phyloP scores from a whole-genome alignment of 345 rosid species.

The Clausena lansium region DNA sequence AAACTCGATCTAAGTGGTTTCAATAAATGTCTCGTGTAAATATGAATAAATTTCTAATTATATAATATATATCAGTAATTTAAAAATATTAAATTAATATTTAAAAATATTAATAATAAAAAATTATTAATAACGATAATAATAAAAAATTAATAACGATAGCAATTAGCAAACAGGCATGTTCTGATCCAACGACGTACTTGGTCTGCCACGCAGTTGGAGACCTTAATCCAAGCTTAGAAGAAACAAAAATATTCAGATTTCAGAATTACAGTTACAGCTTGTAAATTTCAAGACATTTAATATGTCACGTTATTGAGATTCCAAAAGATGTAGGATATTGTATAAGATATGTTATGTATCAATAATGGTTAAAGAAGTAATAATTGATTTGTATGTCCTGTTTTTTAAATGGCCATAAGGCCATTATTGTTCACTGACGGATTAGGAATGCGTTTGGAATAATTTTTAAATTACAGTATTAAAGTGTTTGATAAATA shows the following conservation, averaged over 20 bases:
- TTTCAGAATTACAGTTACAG: not conserved
- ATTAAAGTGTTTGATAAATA: no score
- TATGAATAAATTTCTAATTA: no score
- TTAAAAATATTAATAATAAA: no score
- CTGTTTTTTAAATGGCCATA: not conserved
- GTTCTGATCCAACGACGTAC: slow-evolving; percentile 21
- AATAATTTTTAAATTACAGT: no score
- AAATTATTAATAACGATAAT: no score
- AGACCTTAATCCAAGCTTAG: not conserved
- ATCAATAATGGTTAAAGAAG: not conserved
- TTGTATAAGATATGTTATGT: not conserved
- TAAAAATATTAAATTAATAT: no score
- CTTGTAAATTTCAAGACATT: not conserved
- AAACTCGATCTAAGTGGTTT: no score
- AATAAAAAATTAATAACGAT: no score
- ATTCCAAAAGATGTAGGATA: not conserved
- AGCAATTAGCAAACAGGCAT: not conserved
- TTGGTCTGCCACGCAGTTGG: slow-evolving; percentile 23
- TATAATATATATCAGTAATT: no score
- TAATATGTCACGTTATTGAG: not conserved
- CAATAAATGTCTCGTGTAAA: no score
- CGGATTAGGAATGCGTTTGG: not conserved
- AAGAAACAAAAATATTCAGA: not conserved
- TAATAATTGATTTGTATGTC: not conserved
- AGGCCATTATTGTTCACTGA: not conserved